These are phyloP conservation scores for Colletotrichum spinosum DNA, from an alignment of 2,329 filamentous ascomycete genomes.

Conservation along the genomic window DNA sequence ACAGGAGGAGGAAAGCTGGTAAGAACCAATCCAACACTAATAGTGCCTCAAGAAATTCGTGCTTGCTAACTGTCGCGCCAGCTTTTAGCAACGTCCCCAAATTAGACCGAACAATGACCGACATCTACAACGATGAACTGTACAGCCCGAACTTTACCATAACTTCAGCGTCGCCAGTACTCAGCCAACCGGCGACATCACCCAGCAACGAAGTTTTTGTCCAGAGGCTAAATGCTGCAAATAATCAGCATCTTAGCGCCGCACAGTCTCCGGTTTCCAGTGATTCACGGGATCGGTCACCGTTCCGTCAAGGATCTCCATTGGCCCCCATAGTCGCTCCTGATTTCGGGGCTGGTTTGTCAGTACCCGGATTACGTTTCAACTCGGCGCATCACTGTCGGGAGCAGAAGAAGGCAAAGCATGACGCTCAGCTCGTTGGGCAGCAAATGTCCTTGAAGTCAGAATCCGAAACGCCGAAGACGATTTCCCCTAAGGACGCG, in stretches of 20 bases:
- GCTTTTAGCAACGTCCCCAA: constrained; percentile 70
- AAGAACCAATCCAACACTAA: constrained; percentile 48
- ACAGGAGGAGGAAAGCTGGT: constrained; percentile 66
- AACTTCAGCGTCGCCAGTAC: constrained; percentile 62
- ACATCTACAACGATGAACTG: constrained; percentile 85
- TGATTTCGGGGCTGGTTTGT: constrained; percentile 53
- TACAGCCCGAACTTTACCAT: constrained; percentile 78
- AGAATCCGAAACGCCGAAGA: constrained; percentile 72
- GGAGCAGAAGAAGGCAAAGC: constrained; percentile 71
- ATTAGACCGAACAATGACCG: constrained; percentile 87
- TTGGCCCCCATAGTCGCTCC: constrained; percentile 61
- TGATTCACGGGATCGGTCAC: constrained; percentile 76
- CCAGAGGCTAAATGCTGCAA: constrained; percentile 82
- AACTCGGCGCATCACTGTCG: constrained; percentile 69
- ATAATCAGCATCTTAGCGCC: constrained; percentile 76
- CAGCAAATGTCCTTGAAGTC: constrained; percentile 54
- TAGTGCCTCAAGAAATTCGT: constrained; percentile 4
- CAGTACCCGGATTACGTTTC: constrained; percentile 46
- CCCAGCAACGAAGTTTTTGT: constrained; percentile 73
- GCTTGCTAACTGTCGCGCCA: constrained; percentile 51
- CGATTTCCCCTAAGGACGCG: constrained; percentile 95
- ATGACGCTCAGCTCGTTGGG: constrained; percentile 62
- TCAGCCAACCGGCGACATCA: constrained; percentile 60
- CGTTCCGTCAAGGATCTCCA: constrained; percentile 80
- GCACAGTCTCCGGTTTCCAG: constrained; percentile 60